Base-by-base conservation (phyloP, 2,329 filamentous ascomycete genomes). In the Knufia fluminis region DNA sequence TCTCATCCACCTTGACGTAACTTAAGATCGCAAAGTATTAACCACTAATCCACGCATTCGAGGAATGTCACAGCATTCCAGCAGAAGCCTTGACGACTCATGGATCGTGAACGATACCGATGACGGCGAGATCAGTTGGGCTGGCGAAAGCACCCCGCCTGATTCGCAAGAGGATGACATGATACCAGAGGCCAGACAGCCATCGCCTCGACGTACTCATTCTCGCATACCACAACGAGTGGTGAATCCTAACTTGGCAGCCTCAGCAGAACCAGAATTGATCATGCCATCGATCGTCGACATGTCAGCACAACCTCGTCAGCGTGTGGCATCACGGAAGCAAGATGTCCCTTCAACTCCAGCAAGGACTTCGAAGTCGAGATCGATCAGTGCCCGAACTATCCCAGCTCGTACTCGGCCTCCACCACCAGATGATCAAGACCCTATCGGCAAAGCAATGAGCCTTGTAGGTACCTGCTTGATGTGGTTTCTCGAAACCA, bases 201-300 rank as follows among this genome's bases (percentile, higher is more conserved):
- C 31, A 3, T 46, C 22, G 19, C n/a, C 17, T 45, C 23, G 32
- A 35, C 10, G 2, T 3, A 14, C 19, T n/a, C 49, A 35, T 14
- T 32, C 3, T 22, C 26, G n/a, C 31, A 31, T 23, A 4, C 22
- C 42, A 23, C 43, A 19, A 26, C 10, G 17, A 43, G 33, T 31
- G 12, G 3, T 14, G 14, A n/a, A 17, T 23, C 40, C 22, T 24
- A 22, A 6, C 16, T 9, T 26, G 7, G 6, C 33, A 16, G 33
- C 33, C 16, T 49, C 42, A 3, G 4, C 2, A 23, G 56, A 50
- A 47, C 54, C 55, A 19, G 47, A 58, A 17, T 55, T 60, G 36
- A 54, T 59, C 35, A 60, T 60, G 58, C 58, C 58, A 16, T 53
- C 50, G 12, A 39, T 54, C 20, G 38, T 19, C 9, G 46, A 46